Evolutionary conservation across 2,329 filamentous ascomycete species (phyloP), one percentile per base, ranked within the genome.

Genomic region (Didymella glomerata): DNA sequence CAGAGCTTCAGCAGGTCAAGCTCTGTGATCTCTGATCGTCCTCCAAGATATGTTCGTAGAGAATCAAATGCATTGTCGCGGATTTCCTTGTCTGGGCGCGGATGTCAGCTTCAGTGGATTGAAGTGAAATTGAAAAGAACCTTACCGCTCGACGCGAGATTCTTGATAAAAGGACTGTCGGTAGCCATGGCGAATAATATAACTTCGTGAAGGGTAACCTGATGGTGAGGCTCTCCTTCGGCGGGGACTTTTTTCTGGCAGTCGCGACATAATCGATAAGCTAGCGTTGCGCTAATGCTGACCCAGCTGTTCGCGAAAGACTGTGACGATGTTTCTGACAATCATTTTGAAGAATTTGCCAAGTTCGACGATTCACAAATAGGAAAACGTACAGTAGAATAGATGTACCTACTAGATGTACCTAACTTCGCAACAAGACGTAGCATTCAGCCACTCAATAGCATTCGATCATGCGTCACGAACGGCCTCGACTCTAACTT

Each of bases 1-100:
- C 93, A 97, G 65, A 98, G 85, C 81, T 97, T 97, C 61, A 94
- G 83, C 48, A 92, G 82, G 65, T 97, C 93, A 66, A 90, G 77
- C 40, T 86, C 81, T 18, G 86, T 80, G 61, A 97, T 86, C 53
- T 84, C 54, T 77, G 82, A 68, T 40, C 85, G 84, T 61, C 86
- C 83, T 62, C 86, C 84, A 75, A 98, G 89, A 82, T 91, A 97
- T 48, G 87, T 85, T 66, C 88, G 87, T 27, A 98, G 88, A 47
- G 90, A 91, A 52, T 85, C 81, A 76, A 97, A 85, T 54, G 93
- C 91, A 63, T 90, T 85, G 74, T 90, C 90, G 74, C 92, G 90
- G 57, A 86, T 87, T 78, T 88, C 88, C 74, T 90, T 88, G 79
- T 96, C 92, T 96, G 71, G 71, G 54, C 54, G 36, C 53, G 54